Evolutionary conservation across 2,329 filamentous ascomycete species (phyloP).

Genomic region (Lasiodiplodia gonubiensis): DNA sequence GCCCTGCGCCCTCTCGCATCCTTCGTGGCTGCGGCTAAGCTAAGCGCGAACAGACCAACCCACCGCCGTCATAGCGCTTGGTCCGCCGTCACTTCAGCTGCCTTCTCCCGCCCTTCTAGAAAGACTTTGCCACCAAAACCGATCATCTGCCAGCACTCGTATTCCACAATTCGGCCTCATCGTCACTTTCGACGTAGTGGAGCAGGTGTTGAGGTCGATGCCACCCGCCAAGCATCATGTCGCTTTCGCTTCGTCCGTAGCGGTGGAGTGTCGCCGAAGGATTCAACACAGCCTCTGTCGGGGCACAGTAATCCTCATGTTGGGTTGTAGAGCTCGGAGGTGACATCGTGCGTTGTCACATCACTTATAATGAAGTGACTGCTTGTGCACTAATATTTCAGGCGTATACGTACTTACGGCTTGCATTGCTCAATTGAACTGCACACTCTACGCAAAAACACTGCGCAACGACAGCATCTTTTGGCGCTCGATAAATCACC

Average conservation of each 20-base stretch:
- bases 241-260: not conserved
- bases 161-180: not conserved
- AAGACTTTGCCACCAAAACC: not conserved
- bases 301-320: constrained; percentile 6
- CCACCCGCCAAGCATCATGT: not conserved
- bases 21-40: not conserved
- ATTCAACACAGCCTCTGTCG: constrained; percentile 4
- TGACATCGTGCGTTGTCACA: not conserved
- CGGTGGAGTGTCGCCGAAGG: not conserved
- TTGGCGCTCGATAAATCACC: not conserved
- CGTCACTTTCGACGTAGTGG: not conserved
- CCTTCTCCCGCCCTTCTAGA: constrained; percentile 19
- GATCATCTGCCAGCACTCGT: not conserved
- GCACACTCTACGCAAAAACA: not conserved
- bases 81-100: not conserved
- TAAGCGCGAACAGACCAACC: not conserved
- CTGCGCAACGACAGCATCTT: not conserved
- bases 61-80: not conserved
- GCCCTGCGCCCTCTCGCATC: constrained; percentile 8
- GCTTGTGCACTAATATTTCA: not conserved
- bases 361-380: not conserved
- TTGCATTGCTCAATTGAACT: not conserved
- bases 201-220: not conserved
- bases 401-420: not conserved
- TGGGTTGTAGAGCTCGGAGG: not conserved